Base-by-base conservation (phyloP, 352 stramenopile species). In the Phytophthora multivora region DNA sequence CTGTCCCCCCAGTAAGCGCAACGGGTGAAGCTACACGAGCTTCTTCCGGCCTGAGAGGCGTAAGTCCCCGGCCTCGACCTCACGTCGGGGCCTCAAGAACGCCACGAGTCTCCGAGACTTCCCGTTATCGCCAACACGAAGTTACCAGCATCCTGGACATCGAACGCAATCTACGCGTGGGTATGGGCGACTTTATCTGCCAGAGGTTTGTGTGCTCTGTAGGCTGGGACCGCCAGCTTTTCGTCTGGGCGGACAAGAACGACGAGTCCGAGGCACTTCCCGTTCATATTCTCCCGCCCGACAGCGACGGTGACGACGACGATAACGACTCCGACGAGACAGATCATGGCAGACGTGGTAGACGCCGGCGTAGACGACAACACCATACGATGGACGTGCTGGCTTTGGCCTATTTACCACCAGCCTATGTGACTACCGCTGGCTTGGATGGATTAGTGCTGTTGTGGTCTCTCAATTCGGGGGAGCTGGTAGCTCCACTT, bases 221-320 rank as follows among this genome's bases (percentile, higher is more conserved):
- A 1, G 88, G 88, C 16, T 96, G 88, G 88, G 88, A 95, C 54
- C 79, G 82, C n/a, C 73, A 74, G 18, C 67, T 96, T 13, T 94
- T 89, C 46, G 68, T 95, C 4, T 96, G 86, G 85, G 85, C 80
- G 16, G 88, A 96, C 69, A 90, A 90, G 61, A 89, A 87, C 50
- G 83, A 90, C 31, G 84, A 91, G 25, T 85, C 77, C 25, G 82
- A 89, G 43, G 79, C 80, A 36, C 55, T 88, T 1, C 83, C 83
- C 11, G 64, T 88, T 7, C 80, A 88, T 42, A 23, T 88, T 2
- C 52, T 93, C 16, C 83, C 83, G 2, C 72, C 71, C 21, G 52
- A 66, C 16, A 66, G 59, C 18, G 65, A 56, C 30, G 61, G 63
- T 49, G 45, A 79, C 40, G 33, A 62, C 58, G 35, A 61, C 21